These are phyloP conservation scores for Rubia balearica DNA, from an alignment of 305 asterid genomes.

Conservation along the genomic window DNA sequence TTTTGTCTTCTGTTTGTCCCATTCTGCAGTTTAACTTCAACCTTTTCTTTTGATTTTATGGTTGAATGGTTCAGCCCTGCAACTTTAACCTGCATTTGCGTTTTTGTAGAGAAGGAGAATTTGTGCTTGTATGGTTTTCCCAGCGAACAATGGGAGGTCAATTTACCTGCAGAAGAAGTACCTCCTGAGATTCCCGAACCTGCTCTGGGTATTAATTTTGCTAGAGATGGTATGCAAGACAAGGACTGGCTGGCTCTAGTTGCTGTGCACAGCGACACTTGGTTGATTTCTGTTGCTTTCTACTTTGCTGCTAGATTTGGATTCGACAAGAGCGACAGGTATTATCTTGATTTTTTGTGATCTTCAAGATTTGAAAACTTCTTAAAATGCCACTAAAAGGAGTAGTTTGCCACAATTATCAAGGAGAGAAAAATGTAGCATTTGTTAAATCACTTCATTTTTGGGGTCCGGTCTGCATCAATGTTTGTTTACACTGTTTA, in stretches of 20 bases:
- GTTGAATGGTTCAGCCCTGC: background rate
- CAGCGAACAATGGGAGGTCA: constrained; percentile 39
- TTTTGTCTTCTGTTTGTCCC: background rate
- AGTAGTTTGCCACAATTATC: background rate
- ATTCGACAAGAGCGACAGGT: constrained; percentile 42
- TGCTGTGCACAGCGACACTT: constrained; percentile 43
- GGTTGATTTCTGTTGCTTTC: constrained; percentile 43
- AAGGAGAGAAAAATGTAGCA: background rate
- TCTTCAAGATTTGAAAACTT: constrained; percentile 1
- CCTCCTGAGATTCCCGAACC: constrained; percentile 48
- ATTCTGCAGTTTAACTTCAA: background rate
- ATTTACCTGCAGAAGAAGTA: constrained; percentile 39
- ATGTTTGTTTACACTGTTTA: background rate
- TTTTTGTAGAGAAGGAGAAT: constrained; percentile 38
- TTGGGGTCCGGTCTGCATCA: background rate
- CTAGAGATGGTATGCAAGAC: constrained; percentile 46
- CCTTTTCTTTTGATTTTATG: background rate
- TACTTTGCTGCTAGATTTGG: constrained; percentile 40
- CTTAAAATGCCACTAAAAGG: background rate
- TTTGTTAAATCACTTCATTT: background rate
- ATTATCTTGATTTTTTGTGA: background rate
- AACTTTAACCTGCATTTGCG: background rate
- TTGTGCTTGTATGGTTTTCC: constrained; percentile 44
- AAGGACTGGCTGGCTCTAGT: constrained; percentile 45
- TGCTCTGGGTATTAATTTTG: constrained; percentile 43